These are phyloP conservation scores for Tulasnella sp. DNA, from an alignment of 768 basidiomycete genomes.

Conservation along the genomic window DNA sequence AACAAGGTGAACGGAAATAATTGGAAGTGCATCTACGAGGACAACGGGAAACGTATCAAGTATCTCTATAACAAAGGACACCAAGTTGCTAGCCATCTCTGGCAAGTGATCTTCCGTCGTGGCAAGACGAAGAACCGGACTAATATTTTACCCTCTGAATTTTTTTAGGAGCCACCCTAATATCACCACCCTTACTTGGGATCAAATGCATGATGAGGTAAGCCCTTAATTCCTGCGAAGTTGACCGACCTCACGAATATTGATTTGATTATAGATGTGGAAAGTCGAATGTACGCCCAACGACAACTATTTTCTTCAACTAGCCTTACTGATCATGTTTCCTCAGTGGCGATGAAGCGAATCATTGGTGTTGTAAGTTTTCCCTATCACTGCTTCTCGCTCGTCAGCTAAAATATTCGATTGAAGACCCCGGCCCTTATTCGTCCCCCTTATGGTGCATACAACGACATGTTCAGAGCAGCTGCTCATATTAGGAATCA, in stretches of 20 bases:
- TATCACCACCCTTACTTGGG: conserved; percentile 1
- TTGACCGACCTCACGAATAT: no score
- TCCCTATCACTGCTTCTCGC: no score
- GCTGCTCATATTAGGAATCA: conserved; percentile 10
- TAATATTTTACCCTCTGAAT: no score
- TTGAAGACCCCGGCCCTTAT: conserved; percentile 14
- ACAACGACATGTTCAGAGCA: conserved; percentile 16
- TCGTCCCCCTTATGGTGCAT: conserved; percentile 17
- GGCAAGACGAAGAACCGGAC: no score
- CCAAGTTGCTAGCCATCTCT: not conserved
- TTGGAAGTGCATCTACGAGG: conserved; percentile 17
- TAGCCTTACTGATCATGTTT: not conserved
- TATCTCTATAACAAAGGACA: conserved; percentile 13
- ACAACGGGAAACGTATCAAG: conserved; percentile 14
- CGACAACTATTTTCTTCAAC: not conserved
- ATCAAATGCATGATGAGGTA: conserved; percentile 1
- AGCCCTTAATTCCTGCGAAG: not conserved
- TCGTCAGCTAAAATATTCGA: no score
- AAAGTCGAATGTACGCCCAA: not conserved
- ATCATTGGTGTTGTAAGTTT: conserved; percentile 7
- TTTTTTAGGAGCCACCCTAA: not conserved
- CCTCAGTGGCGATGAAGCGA: not conserved
- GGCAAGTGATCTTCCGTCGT: no score
- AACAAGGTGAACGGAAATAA: conserved; percentile 15
- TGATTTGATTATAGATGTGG: conserved; percentile 1